Conservation (phyloP, 257 asterid species). For the Nicotiana otophora region DNA sequence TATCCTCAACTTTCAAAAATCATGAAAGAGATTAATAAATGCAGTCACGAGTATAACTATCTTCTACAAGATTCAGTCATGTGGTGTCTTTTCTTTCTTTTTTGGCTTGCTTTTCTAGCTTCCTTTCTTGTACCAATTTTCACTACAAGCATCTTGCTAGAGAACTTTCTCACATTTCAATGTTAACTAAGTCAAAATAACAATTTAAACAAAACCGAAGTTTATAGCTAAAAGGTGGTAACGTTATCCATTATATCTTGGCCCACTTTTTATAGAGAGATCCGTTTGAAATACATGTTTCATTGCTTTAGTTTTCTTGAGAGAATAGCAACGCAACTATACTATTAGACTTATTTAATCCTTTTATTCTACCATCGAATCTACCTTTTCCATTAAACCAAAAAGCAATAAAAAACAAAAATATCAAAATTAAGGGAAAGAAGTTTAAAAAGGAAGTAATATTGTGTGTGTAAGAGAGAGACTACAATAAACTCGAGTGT, state of each 20-base stretch:
- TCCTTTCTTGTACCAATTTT: neutral
- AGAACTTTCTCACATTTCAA: constrained; percentile 2
- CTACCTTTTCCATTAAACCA: neutral
- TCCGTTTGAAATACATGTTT: neutral
- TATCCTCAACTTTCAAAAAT: neutral
- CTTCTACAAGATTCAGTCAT: constrained; percentile 2
- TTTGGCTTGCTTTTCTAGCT: neutral
- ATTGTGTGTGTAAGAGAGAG: no score
- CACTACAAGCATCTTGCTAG: neutral
- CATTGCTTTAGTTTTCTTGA: neutral
- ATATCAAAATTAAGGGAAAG: no score
- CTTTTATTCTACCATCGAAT: neutral
- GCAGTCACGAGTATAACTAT: neutral
- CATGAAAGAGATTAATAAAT: neutral
- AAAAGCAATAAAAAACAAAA: neutral
- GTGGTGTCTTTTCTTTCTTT: neutral
- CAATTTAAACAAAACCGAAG: neutral
- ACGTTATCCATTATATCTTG: neutral
- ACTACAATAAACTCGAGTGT: no score
- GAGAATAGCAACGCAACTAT: neutral
- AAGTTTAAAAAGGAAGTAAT: no score
- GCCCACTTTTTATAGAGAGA: neutral
- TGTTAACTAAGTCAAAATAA: neutral
- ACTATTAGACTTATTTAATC: neutral
- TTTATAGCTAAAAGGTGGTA: neutral